Conservation (phyloP, 306 rosid genomes). For the Inga leiocalycina region DNA sequence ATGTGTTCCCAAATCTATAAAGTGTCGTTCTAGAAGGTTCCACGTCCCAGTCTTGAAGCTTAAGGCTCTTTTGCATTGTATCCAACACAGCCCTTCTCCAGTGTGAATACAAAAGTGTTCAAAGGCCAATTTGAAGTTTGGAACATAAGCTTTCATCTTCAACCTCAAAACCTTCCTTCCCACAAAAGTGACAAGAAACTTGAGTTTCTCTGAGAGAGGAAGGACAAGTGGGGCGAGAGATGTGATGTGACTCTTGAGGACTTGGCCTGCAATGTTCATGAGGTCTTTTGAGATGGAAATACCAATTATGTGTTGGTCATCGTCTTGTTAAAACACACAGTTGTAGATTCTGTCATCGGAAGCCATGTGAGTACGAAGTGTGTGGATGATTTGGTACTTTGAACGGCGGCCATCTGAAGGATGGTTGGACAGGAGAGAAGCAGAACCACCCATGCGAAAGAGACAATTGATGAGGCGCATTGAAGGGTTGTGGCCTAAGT, state of each 20-base stretch:
- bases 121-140: too few species aligned
- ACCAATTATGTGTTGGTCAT: conserved; percentile 9
- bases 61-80: too few species aligned
- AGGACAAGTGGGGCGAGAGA: conserved; percentile 3
- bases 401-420: background rate
- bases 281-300: conserved; percentile 25
- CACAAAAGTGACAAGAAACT: too few species aligned
- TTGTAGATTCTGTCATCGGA: conserved; percentile 18
- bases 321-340: background rate
- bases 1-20: too few species aligned
- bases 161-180: too few species aligned
- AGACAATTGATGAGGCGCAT: conserved; percentile 34
- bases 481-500: conserved; percentile 30
- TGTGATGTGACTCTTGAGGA: conserved; percentile 22
- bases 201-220: too few species aligned
- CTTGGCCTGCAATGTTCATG: background rate
- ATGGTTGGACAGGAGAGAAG: conserved; percentile 30
- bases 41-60: too few species aligned
- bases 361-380: conserved; percentile 14
- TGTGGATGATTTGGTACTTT: conserved; percentile 33
- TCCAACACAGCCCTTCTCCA: too few species aligned
- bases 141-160: too few species aligned
- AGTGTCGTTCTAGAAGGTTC: too few species aligned
- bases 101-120: too few species aligned
- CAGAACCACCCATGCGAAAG: background rate